phyloP scores from a whole-genome alignment of 208 protist species.

The Trypanosomatidae sp. region DNA sequence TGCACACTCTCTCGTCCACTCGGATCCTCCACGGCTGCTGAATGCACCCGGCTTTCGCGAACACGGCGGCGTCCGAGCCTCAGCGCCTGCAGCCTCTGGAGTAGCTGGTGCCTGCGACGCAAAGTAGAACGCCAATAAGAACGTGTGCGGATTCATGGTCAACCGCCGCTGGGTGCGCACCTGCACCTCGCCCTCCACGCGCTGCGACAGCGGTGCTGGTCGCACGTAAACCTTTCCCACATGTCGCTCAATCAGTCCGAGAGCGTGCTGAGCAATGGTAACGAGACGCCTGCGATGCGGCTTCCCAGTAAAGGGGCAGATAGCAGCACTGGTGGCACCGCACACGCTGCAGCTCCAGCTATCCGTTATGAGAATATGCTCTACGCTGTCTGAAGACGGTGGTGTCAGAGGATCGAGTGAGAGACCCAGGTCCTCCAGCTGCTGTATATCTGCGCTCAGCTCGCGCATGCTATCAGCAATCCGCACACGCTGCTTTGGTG shows the following conservation, averaged over 20 bases:
- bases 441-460: conserved; percentile 36
- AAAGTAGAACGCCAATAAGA: conserved; percentile 77
- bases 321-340: conserved; percentile 26
- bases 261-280: conserved; percentile 48
- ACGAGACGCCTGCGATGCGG: conserved; percentile 77
- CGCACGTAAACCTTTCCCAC: conserved; percentile 56
- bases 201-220: conserved; percentile 46
- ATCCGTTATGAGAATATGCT: conserved; percentile 79
- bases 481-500: conserved; percentile 6
- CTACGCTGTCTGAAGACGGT: conserved; percentile 40
- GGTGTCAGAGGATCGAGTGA: conserved; percentile 31
- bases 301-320: conserved; percentile 52
- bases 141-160: conserved; percentile 66
- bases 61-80: neutral
- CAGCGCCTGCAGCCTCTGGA: neutral
- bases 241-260: conserved; percentile 53
- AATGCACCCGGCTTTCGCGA: neutral
- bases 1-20: conserved; percentile 54
- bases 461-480: conserved; percentile 37
- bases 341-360: conserved; percentile 61
- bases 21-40: neutral
- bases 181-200: conserved; percentile 55
- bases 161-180: conserved; percentile 62
- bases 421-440: conserved; percentile 55
- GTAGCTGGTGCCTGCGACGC: conserved; percentile 25